These are phyloP conservation scores for Pyricularia pennisetigena DNA, from an alignment of 2,329 filamentous ascomycete species.

Conservation along the genomic window DNA sequence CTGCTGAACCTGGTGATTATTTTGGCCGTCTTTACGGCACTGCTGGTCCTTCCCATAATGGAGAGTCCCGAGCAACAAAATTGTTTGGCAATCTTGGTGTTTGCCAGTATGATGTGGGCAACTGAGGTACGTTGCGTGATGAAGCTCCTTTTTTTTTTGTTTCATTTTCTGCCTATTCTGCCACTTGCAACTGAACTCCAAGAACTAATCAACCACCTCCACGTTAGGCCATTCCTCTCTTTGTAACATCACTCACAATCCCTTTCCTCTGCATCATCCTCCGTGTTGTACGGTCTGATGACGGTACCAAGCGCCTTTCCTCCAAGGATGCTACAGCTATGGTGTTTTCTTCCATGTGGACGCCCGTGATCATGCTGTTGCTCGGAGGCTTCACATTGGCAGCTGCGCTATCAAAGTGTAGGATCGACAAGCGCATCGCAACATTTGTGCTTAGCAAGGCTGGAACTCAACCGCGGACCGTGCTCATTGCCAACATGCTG, in stretches of 20 bases:
- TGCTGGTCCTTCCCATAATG: conserved; percentile 76
- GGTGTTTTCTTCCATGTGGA: conserved; percentile 97
- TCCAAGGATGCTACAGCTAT: conserved; percentile 73
- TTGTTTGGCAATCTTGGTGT: conserved; percentile 84
- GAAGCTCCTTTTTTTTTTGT: background rate
- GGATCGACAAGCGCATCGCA: conserved; percentile 94
- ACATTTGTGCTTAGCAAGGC: conserved; percentile 95
- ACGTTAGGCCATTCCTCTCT: conserved; percentile 77
- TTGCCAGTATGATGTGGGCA: conserved; percentile 91
- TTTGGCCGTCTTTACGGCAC: conserved; percentile 59
- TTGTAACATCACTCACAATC: conserved; percentile 89
- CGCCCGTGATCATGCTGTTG: conserved; percentile 95
- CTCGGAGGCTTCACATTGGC: conserved; percentile 94
- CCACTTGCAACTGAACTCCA: background rate
- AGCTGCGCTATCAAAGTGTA: conserved; percentile 90
- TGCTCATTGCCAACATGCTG: conserved; percentile 96
- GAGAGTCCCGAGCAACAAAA: conserved; percentile 86
- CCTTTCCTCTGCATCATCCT: conserved; percentile 88
- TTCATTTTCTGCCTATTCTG: background rate
- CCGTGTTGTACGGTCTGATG: conserved; percentile 71
- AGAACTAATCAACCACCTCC: background rate
- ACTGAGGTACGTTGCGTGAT: conserved; percentile 58
- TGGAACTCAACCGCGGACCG: conserved; percentile 78
- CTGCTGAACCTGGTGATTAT: conserved; percentile 68
- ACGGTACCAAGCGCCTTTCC: conserved; percentile 60